Evolutionary conservation across 148 eudicot species (phyloP).

Genomic region (Cornus kousa): DNA sequence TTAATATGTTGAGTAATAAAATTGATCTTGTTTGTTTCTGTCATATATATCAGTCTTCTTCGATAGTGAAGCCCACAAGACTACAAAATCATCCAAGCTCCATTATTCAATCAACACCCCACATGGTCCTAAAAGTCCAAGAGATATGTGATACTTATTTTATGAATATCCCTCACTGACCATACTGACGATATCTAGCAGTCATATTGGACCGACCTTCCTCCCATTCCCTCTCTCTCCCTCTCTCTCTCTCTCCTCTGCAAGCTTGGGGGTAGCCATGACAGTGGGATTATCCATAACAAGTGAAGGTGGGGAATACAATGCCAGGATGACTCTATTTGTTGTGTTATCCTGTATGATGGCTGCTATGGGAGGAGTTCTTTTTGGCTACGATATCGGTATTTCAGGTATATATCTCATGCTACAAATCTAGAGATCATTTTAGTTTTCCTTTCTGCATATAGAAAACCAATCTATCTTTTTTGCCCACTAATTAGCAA

Average conservation of each 20-base stretch:
- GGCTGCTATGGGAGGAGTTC: conserved; percentile 22
- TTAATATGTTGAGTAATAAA: no score
- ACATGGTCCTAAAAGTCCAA: not conserved
- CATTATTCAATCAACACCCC: not conserved
- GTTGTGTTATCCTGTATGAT: conserved; percentile 13
- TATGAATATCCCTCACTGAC: not conserved
- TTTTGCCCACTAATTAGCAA: not conserved
- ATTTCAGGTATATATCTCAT: conserved; percentile 18
- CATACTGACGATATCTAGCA: not conserved
- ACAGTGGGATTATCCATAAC: conserved; percentile 6
- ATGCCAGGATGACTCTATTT: conserved; percentile 9
- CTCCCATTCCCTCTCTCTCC: no score
- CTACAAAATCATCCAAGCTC: not conserved
- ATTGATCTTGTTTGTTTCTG: not conserved
- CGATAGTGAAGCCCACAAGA: not conserved
- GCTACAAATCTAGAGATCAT: not conserved
- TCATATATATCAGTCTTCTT: no score
- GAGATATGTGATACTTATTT: not conserved
- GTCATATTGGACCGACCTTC: not conserved
- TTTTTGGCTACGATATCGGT: conserved; percentile 32
- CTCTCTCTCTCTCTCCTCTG: not conserved
- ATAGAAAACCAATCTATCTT: no score
- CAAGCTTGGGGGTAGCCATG: not conserved
- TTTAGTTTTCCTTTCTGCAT: not conserved
- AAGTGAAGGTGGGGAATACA: conserved; percentile 5